Conservation (phyloP, 805 yeast species). For the Ogataea dorogensis region DNA sequence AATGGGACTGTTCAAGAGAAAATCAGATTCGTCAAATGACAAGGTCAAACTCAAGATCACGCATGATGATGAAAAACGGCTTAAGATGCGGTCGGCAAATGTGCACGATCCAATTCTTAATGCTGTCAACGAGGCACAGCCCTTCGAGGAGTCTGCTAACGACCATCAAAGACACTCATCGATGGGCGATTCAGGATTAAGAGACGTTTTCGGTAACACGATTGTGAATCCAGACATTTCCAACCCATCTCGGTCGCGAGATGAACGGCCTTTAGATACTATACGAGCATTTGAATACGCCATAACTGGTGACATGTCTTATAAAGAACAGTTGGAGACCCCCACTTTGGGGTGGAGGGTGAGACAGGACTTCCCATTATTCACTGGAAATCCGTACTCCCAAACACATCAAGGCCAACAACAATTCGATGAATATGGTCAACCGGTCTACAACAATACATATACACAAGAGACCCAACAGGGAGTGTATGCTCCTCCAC, state of each 20-base stretch:
- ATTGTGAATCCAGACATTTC: slow-evolving; percentile 81
- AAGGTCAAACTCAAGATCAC: slow-evolving; percentile 41
- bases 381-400: slow-evolving; percentile 40
- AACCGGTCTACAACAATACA: slow-evolving; percentile 37
- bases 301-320: slow-evolving; percentile 81
- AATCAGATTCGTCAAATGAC: slow-evolving; percentile 29
- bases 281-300: slow-evolving; percentile 92
- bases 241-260: slow-evolving; percentile 89
- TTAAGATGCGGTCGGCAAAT: slow-evolving; percentile 64
- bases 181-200: slow-evolving; percentile 44
- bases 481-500: slow-evolving; percentile 44
- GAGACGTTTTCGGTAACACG: slow-evolving; percentile 84
- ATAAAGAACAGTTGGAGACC: slow-evolving; percentile 80
- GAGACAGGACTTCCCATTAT: slow-evolving; percentile 70
- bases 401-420: slow-evolving; percentile 27
- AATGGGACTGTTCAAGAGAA: slow-evolving; percentile 49
- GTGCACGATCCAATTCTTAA: slow-evolving; percentile 87
- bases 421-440: slow-evolving; percentile 36
- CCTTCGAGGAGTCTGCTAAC: slow-evolving; percentile 67
- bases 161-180: slow-evolving; percentile 36
- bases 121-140: slow-evolving; percentile 95
- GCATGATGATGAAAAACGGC: slow-evolving; percentile 49
- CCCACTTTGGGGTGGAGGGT: slow-evolving; percentile 81
- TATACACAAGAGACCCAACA: slow-evolving; percentile 27
- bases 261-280: slow-evolving; percentile 96